Conservation (phyloP, 108 stramenopile species). For the Nitzschia sp. region DNA sequence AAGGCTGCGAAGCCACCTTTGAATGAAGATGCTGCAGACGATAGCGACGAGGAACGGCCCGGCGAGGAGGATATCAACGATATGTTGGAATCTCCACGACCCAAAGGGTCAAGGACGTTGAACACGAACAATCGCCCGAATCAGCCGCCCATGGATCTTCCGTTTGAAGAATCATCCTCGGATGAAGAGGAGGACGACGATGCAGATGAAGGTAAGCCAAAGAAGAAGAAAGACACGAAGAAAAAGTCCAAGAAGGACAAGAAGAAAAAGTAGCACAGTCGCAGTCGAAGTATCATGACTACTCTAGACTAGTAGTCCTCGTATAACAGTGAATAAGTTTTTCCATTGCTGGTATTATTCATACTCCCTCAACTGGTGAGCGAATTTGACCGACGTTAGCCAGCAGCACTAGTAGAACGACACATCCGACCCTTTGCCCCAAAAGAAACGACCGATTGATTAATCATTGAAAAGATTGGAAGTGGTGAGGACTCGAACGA, state of each 20-base stretch:
- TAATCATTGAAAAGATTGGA: no score
- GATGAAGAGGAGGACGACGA: neutral
- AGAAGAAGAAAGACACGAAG: no score
- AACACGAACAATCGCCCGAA: neutral
- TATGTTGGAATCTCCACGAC: neutral
- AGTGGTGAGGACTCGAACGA: no score
- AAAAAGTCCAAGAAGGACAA: neutral
- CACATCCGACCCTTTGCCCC: no score
- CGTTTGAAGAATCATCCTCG: neutral
- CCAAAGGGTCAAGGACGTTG: neutral
- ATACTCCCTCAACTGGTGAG: no score
- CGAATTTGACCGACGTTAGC: no score
- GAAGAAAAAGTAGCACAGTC: neutral
- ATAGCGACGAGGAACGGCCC: neutral
- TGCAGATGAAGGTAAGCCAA: neutral
- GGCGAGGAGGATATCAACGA: neutral
- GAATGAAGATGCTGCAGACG: constrained; percentile 7
- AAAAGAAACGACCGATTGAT: no score
- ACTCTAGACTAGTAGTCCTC: no score
- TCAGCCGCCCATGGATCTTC: neutral
- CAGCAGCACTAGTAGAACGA: no score
- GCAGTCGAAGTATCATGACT: no score
- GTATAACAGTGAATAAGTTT: no score
- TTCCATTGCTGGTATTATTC: no score
- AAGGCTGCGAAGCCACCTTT: neutral